A percentile compares a stretch with the other conserved stretches of the same genome.
These are phyloP conservation scores for Caryopteris hybrid DNA, from an alignment of 305 asterid species.

Conservation along the genomic window DNA sequence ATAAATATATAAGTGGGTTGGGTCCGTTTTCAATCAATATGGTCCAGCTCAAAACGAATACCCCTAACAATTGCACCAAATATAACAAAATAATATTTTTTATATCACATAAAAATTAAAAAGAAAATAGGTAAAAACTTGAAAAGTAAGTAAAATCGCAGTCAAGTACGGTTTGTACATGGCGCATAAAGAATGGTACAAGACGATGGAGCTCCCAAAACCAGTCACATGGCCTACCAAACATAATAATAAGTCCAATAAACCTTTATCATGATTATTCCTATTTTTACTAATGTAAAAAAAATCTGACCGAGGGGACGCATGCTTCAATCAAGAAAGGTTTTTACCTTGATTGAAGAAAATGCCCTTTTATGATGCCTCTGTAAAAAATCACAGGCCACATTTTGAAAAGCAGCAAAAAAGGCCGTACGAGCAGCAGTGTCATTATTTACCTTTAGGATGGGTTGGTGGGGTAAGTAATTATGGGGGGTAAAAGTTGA, in stretches of 20 bases:
- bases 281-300: slow-evolving; percentile 9
- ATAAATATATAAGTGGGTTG: too few species aligned
- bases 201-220: too few species aligned
- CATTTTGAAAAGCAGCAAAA: slow-evolving; percentile 20
- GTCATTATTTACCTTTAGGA: slow-evolving; percentile 29
- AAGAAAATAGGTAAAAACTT: neutral
- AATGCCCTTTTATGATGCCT: neutral
- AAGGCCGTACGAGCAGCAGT: slow-evolving; percentile 26
- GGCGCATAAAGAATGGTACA: neutral
- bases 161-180: neutral
- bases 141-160: neutral
- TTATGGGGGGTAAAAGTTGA: slow-evolving; percentile 30
- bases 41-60: too few species aligned
- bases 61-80: too few species aligned
- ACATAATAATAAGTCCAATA: slow-evolving; percentile 26
- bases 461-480: slow-evolving; percentile 25
- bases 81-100: too few species aligned
- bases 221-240: slow-evolving; percentile 25
- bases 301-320: neutral
- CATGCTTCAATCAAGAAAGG: slow-evolving; percentile 30
- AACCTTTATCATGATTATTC: slow-evolving; percentile 30
- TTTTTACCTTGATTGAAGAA: slow-evolving; percentile 14
- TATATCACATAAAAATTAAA: neutral
- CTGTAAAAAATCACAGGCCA: too few species aligned
- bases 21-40: too few species aligned